A percentile compares a stretch with the other conserved stretches of the same genome.
Evolutionary conservation across 2,329 filamentous ascomycete species (phyloP).

Genomic region (Pyrenophora tritici-repentis): DNA sequence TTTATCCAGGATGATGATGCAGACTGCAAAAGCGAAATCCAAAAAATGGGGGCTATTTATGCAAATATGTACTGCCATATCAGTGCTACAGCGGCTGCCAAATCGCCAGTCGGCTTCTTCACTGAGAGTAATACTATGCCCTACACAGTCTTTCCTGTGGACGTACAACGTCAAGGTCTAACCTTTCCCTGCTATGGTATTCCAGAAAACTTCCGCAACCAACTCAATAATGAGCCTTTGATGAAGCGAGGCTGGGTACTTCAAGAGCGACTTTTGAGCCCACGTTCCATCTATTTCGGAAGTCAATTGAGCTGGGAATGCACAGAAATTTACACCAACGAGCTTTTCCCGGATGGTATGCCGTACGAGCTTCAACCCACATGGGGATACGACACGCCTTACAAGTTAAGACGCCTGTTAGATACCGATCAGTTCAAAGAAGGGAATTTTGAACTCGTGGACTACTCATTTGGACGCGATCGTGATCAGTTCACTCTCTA

Average conservation of each 20-base stretch:
- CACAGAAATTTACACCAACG: background rate
- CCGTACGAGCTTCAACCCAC: background rate
- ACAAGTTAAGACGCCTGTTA: background rate
- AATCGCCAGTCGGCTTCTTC: background rate
- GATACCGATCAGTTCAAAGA: background rate
- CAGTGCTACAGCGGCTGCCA: background rate
- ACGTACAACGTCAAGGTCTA: background rate
- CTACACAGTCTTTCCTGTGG: background rate
- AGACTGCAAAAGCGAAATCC: background rate
- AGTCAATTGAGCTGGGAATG: conserved; percentile 2
- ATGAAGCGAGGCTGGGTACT: background rate
- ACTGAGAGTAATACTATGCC: background rate
- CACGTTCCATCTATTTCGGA: conserved; percentile 4
- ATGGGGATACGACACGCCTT: background rate
- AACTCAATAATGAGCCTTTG: background rate
- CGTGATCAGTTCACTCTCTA: background rate
- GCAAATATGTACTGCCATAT: background rate
- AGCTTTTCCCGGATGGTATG: background rate
- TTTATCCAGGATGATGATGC: background rate
- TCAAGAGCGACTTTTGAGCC: conserved; percentile 4
- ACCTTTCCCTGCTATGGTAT: background rate
- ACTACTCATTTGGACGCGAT: background rate
- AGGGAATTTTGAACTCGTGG: background rate
- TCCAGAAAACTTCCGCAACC: background rate
- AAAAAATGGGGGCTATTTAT: background rate